Conservation (phyloP, 2,329 filamentous ascomycete genomes). For the Colletotrichum incanum region DNA sequence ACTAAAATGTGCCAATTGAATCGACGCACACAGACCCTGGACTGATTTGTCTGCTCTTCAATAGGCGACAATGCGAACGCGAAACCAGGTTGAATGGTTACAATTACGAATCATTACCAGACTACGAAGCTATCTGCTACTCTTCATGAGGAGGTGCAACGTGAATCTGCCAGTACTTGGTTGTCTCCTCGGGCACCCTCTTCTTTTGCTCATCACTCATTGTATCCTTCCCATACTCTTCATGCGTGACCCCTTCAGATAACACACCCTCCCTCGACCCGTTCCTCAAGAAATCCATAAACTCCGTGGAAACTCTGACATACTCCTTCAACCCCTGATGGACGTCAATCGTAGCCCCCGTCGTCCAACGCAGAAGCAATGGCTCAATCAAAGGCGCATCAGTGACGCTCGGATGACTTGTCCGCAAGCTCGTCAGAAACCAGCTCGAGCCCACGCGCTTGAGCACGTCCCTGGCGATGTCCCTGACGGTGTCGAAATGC, state of each 20-base stretch:
- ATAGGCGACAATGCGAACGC: neutral
- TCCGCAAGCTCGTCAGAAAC: constrained; percentile 70
- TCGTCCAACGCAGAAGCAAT: constrained; percentile 72
- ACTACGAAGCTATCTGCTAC: neutral
- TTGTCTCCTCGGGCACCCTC: constrained; percentile 53
- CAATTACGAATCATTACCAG: neutral
- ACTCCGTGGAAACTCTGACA: constrained; percentile 71
- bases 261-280: constrained; percentile 64
- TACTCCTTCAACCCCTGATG: constrained; percentile 72
- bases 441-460: constrained; percentile 62
- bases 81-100: neutral
- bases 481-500: constrained; percentile 75
- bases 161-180: constrained; percentile 61
- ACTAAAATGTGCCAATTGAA: neutral
- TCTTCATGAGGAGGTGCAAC: constrained; percentile 46
- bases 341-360: constrained; percentile 72
- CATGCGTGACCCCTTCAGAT: constrained; percentile 63
- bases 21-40: neutral
- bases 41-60: neutral
- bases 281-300: constrained; percentile 64
- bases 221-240: constrained; percentile 57
- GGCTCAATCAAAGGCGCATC: constrained; percentile 78
- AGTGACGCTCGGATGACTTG: constrained; percentile 75
- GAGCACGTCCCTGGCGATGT: constrained; percentile 60
- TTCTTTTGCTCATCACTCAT: constrained; percentile 52